These are phyloP conservation scores for Leavenworthia alabamica DNA, from an alignment of 345 rosid genomes.

Conservation along the genomic window DNA sequence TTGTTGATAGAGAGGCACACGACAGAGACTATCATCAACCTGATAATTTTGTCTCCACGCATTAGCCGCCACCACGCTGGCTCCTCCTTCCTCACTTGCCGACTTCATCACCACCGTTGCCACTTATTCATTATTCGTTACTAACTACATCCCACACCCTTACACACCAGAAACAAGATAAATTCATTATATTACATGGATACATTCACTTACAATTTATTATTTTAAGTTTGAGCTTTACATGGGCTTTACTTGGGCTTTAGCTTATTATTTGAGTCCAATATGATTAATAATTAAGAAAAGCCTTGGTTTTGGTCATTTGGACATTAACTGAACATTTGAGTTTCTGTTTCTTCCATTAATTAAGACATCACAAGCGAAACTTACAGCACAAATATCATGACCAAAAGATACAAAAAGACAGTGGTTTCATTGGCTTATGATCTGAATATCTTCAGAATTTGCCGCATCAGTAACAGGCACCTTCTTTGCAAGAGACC, in stretches of 20 bases:
- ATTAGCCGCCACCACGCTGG: conserved; percentile 51
- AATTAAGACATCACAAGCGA: too few relatives aligned
- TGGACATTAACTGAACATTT: too few relatives aligned
- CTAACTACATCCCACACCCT: conserved; percentile 84
- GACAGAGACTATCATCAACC: conserved; percentile 63
- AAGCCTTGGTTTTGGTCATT: neutral
- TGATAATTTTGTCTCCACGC: conserved; percentile 63
- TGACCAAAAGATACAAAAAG: neutral
- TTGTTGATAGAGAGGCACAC: conserved; percentile 54
- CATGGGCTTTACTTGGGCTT: neutral
- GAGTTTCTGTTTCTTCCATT: neutral
- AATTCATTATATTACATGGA: neutral
- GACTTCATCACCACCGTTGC: conserved; percentile 43
- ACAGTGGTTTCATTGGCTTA: conserved; percentile 42
- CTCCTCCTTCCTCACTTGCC: conserved; percentile 37
- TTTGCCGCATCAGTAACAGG: conserved; percentile 41
- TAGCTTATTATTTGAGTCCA: neutral
- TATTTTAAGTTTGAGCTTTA: neutral
- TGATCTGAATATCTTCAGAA: conserved; percentile 42
- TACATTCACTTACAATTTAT: neutral
- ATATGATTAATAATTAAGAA: neutral
- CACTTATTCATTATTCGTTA: conserved; percentile 54
- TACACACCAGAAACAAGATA: neutral
- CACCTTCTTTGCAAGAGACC: conserved; percentile 57
- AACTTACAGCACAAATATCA: neutral